Percentiles rank a stretch among this genome's conserved stretches.
These are phyloP conservation scores for Cyclocybe aegerita DNA, from an alignment of 768 basidiomycete genomes.

Conservation along the genomic window DNA sequence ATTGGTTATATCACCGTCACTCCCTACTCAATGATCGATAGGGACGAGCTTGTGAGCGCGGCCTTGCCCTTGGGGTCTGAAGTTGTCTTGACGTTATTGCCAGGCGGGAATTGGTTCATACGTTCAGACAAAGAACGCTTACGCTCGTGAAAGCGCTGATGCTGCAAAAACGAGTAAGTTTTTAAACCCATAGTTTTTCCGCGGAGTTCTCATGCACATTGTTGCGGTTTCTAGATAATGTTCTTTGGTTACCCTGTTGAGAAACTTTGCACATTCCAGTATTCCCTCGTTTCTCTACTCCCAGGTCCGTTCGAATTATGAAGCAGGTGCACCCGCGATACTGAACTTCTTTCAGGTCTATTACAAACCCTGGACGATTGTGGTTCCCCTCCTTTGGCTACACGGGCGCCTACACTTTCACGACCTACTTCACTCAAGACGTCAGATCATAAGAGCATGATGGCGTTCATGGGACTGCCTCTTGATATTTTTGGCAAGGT, in stretches of 20 bases:
- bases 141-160: constrained; percentile 94
- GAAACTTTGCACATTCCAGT: constrained; percentile 94
- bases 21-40: constrained; percentile 21
- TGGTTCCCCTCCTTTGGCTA: constrained; percentile 81
- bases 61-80: not conserved
- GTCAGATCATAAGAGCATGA: constrained; percentile 87
- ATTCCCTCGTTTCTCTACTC: constrained; percentile 91
- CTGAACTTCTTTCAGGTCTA: constrained; percentile 52
- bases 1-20: not conserved
- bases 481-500: constrained; percentile 93
- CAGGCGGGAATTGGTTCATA: constrained; percentile 90
- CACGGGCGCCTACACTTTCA: constrained; percentile 53
- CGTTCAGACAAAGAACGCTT: constrained; percentile 89
- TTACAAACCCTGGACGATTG: constrained; percentile 89
- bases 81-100: constrained; percentile 3
- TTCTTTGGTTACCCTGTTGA: constrained; percentile 98
- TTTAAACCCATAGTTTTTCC: not conserved
- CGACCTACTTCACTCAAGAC: constrained; percentile 82
- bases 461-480: constrained; percentile 92
- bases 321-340: not conserved
- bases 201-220: not conserved
- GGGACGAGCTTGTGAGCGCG: constrained; percentile 68
- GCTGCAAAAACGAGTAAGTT: constrained; percentile 84
- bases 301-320: constrained; percentile 56
- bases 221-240: constrained; percentile 65